phyloP scores from a whole-genome alignment of 352 stramenopile species.

The Saprolegnia diclina region DNA sequence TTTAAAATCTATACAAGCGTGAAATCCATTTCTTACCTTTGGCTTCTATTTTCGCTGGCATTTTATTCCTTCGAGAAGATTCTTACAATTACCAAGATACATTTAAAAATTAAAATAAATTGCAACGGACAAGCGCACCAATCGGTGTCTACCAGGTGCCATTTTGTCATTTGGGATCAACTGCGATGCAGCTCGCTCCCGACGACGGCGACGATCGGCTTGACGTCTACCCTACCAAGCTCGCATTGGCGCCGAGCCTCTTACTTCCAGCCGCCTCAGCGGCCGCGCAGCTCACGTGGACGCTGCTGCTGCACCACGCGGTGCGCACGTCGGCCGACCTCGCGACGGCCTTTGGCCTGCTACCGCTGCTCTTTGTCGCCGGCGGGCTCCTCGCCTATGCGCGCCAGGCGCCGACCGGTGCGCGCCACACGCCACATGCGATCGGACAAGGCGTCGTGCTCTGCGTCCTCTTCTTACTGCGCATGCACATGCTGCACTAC shows the following conservation, averaged over 20 bases:
- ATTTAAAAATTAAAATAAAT: too few relatives aligned
- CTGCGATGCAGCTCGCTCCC: not conserved
- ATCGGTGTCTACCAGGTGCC: too few relatives aligned
- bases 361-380: conserved; percentile 12
- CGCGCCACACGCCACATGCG: not conserved
- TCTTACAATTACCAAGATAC: too few relatives aligned
- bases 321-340: conserved; percentile 7
- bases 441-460: conserved; percentile 11
- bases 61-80: too few relatives aligned
- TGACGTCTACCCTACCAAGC: not conserved
- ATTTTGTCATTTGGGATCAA: too few relatives aligned
- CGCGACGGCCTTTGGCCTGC: not conserved
- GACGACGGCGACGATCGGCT: not conserved
- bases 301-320: not conserved
- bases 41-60: too few relatives aligned
- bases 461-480: conserved; percentile 13
- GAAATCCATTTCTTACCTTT: too few relatives aligned
- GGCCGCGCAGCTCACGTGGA: conserved; percentile 10
- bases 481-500: conserved; percentile 24
- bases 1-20: too few relatives aligned
- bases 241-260: not conserved
- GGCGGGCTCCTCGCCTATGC: not conserved
- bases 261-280: not conserved
- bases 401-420: not conserved
- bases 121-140: too few relatives aligned